Conservation (phyloP, 1,284 basidiomycete genomes). For the Irpex lacteus region DNA sequence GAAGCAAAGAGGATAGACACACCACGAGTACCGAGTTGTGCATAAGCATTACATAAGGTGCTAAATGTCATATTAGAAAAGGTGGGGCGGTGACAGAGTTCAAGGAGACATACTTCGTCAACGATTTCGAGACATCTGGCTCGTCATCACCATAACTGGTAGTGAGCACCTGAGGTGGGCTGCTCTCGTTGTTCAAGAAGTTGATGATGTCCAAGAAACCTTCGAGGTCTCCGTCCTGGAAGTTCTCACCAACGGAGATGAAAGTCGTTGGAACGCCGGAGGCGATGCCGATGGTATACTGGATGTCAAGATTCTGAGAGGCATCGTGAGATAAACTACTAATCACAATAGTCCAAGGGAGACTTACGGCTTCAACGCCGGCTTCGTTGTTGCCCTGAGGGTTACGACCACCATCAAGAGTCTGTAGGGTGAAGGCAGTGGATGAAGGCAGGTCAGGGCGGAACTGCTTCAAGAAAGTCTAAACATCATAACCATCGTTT, state of each 20-base stretch:
- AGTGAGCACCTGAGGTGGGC: slow-evolving; percentile 46
- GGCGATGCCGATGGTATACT: slow-evolving; percentile 56
- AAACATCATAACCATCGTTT: neutral
- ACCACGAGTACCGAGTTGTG: slow-evolving; percentile 59
- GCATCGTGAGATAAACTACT: neutral
- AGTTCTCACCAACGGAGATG: slow-evolving; percentile 42
- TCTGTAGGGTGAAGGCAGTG: slow-evolving; percentile 35
- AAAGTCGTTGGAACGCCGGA: slow-evolving; percentile 29
- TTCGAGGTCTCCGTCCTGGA: slow-evolving; percentile 21
- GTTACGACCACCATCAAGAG: slow-evolving; percentile 47
- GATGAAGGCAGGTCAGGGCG: slow-evolving; percentile 31
- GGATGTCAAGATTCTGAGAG: slow-evolving; percentile 51
- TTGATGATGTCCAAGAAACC: slow-evolving; percentile 27
- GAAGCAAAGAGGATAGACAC: slow-evolving; percentile 64
- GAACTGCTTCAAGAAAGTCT: slow-evolving; percentile 26
- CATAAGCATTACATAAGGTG: slow-evolving; percentile 54
- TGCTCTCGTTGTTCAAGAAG: slow-evolving; percentile 30
- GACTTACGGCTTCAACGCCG: slow-evolving; percentile 46
- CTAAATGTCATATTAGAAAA: slow-evolving; percentile 5
- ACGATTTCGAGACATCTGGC: slow-evolving; percentile 27
- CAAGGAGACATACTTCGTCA: slow-evolving; percentile 50
- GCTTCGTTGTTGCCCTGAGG: slow-evolving; percentile 32
- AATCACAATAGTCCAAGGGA: slow-evolving; percentile 31
- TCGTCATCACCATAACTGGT: slow-evolving; percentile 35
- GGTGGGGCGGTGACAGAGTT: slow-evolving; percentile 44